Evolutionary conservation across 805 yeast species (phyloP), one percentile per base, ranked within the genome.

Genomic region (Pichia thaimueangensis): DNA sequence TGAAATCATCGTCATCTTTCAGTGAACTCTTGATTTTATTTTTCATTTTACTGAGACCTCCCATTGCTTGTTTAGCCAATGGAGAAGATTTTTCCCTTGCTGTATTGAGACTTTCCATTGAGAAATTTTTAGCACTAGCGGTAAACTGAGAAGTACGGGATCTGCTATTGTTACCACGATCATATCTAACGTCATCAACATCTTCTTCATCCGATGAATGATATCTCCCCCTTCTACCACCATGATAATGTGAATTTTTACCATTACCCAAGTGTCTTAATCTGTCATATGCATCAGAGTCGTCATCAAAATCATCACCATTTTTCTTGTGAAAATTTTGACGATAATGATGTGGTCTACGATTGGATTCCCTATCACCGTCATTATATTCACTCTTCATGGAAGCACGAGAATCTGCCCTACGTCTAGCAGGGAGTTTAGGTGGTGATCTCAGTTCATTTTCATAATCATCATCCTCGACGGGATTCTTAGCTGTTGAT

Each of bases 11-110:
- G 12, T 33, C 30, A 22, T 17, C 36, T 21, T 21, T 41, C 29
- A n/a, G 39, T 24, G 37, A 30, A 13, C 27, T 47, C 13, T 39
- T 41, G 2, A 47, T 25, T 10, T 39, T 48, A 25, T 37, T 42
- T 20, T 47, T 48, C 45, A 43, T 39, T 31, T 47, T 48, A 22
- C 25, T 33, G 13, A 47, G 5, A 9, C 45, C 41, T 8, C 34
- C 35, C 28, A 43, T 37, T 19, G 50, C 47, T 16, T 47, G 45
- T 17, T 39, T 35, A 7, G 50, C 43, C n/a, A 35, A 37, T 6
- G 51, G 49, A 4, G 39, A 33, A 0, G 52, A 43, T 19, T 37
- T 47, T 28, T 45, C 51, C n/a, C 32, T 40, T 5, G 46, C 49
- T 6, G 35, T 20, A 19, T 40, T n/a, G 13, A 31, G 45, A 21